Evolutionary conservation across 2,329 filamentous ascomycete genomes (phyloP).

Genomic region (Aspergillus transmontanensis): DNA sequence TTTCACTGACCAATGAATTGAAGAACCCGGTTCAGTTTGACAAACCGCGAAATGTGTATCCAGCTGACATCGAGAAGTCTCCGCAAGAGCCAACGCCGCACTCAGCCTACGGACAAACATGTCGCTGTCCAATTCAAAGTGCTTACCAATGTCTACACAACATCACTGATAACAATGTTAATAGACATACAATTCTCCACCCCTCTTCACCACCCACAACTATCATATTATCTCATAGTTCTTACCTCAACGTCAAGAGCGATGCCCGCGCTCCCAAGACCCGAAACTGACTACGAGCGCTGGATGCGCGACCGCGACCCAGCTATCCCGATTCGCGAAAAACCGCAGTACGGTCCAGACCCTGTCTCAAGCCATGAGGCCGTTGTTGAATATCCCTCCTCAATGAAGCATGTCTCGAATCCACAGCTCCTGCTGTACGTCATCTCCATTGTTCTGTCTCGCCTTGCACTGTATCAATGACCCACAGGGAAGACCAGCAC

Average conservation of each 20-base stretch:
- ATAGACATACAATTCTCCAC: neutral
- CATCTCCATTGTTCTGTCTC: neutral
- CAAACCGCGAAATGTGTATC: neutral
- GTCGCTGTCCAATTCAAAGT: too few relatives aligned
- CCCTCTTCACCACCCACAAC: neutral
- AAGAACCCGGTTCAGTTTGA: neutral
- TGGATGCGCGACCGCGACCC: neutral
- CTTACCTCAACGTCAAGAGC: neutral
- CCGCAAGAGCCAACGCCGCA: too few relatives aligned
- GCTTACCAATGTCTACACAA: neutral
- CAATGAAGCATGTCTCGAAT: neutral
- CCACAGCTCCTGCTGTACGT: neutral
- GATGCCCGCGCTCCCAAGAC: neutral
- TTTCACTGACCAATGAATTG: neutral
- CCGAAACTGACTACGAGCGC: neutral
- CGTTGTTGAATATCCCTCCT: neutral
- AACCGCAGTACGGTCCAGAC: neutral
- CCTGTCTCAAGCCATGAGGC: too few relatives aligned
- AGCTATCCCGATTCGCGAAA: neutral
- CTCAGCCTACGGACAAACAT: neutral
- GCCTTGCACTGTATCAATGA: neutral
- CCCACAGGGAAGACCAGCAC: neutral
- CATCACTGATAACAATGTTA: neutral
- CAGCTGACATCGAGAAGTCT: neutral
- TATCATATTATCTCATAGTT: neutral